These are phyloP conservation scores for Tolypocladium inflatum DNA, from an alignment of 2,329 filamentous ascomycete species.

Conservation along the genomic window DNA sequence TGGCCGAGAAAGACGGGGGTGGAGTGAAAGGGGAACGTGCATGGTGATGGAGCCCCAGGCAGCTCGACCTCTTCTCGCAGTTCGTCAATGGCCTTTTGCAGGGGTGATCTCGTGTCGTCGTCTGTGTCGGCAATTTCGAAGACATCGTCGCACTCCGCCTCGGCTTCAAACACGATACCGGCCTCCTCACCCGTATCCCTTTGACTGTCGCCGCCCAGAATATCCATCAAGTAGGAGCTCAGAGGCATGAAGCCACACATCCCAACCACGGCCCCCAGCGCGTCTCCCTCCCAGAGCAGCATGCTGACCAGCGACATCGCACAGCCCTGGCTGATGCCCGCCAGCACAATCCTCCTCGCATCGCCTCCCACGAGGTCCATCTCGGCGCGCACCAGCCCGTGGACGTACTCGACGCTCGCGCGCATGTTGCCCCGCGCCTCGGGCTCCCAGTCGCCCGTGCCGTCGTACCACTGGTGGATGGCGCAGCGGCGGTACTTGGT, in stretches of 20 bases:
- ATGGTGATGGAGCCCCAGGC: not conserved
- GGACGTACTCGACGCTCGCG: conserved; percentile 30
- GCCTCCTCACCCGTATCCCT: conserved; percentile 2
- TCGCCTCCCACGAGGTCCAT: conserved; percentile 22
- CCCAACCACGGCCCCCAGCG: conserved; percentile 27
- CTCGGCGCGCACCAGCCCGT: conserved; percentile 26
- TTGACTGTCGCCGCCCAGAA: conserved; percentile 2
- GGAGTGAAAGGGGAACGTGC: conserved; percentile 7
- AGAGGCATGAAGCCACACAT: conserved; percentile 39
- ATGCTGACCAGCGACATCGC: conserved; percentile 32
- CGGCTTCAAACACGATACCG: conserved; percentile 10
- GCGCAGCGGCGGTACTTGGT: conserved; percentile 20
- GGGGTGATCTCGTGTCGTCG: conserved; percentile 2
- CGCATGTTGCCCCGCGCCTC: conserved; percentile 23
- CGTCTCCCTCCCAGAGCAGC: conserved; percentile 31
- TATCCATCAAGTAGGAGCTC: conserved; percentile 16
- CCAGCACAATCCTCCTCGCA: conserved; percentile 30
- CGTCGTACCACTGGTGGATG: conserved; percentile 27
- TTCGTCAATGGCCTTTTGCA: conserved; percentile 13
- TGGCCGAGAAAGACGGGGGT: conserved; percentile 38
- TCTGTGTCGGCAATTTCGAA: not conserved
- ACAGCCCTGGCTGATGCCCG: conserved; percentile 45
- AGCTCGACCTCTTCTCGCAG: conserved; percentile 19
- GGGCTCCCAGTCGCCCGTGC: conserved; percentile 24
- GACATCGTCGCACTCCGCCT: not conserved